Base-by-base conservation (phyloP, 768 basidiomycete genomes). In the Leucosporidium scottii region DNA sequence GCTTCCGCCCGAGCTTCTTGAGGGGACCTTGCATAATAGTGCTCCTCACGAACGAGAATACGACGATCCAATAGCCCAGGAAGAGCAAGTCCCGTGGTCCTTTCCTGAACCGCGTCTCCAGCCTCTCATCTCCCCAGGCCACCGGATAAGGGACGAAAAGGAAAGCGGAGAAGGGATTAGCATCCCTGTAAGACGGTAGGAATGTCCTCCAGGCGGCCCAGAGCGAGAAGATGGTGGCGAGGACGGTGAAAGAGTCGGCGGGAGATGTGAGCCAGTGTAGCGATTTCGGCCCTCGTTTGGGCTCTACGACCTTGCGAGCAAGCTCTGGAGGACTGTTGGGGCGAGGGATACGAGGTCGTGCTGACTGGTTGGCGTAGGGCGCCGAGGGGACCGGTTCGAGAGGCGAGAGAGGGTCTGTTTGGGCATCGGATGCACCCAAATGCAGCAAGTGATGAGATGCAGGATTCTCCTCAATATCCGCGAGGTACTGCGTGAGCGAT, bases 1-100 rank as follows among this genome's bases (percentile, higher is more conserved):
- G 85, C 67, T 82, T 81, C 47, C 80, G 83, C 0, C 87, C 93
- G 49, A 91, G 71, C 1, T 88, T 89, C 30, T 81, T 80, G 54
- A 86, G 85, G 17, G 91, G 49, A 62, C 83, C 84, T 74, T 88
- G 70, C 25, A 87, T 84, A 76, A 91, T 76, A 50, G 82, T 75
- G 78, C 96, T 92, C 36, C 94, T 86, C 50, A 93, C 71, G 76
- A 91, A 89, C 2, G 91, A 93, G 80, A 88, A 97, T 74, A 94
- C 85, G 57, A 97, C 80, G 78, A 97, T 81, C 75, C 93, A 82
- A 78, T 90, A 93, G 3, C 82, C 82, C 53, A 97, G 73, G 79
- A 99, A 99, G 21, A 82, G 75, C 15, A 92, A 70, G 76, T 98
- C 94, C 66, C 67, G 60, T 82, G 87, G 23, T 84, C 84, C 79